Evolutionary conservation across 192 early-diverging fungal genomes (phyloP).

Genomic region (Podila clonocystis): DNA sequence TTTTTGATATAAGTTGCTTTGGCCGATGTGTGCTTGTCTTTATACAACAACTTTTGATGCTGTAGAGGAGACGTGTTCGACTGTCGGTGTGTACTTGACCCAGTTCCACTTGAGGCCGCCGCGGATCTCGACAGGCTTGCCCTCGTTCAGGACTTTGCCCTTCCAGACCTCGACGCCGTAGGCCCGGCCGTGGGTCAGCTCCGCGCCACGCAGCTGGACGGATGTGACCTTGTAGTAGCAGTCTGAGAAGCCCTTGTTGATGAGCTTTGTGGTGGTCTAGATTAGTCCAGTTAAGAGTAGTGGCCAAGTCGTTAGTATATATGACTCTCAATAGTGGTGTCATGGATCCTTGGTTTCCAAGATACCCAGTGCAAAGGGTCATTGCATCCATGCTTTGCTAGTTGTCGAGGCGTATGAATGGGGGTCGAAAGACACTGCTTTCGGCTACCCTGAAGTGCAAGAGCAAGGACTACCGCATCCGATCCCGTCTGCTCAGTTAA

Average conservation of each 20-base stretch:
- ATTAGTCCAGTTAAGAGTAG: background rate
- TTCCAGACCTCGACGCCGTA: conserved; percentile 50
- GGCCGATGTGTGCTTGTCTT: conserved; percentile 7
- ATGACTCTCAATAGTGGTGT: background rate
- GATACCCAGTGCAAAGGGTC: too few relatives aligned
- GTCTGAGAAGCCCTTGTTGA: conserved; percentile 46
- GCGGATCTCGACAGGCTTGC: conserved; percentile 50
- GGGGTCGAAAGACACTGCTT: too few relatives aligned
- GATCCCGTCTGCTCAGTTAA: too few relatives aligned
- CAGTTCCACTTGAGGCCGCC: conserved; percentile 52
- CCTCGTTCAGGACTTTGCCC: conserved; percentile 50
- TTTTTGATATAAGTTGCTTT: too few relatives aligned
- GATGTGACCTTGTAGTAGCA: conserved; percentile 51
- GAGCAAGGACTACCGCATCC: too few relatives aligned
- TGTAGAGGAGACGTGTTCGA: conserved; percentile 30
- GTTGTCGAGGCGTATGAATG: too few relatives aligned
- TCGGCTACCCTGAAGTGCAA: too few relatives aligned
- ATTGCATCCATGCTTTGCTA: too few relatives aligned
- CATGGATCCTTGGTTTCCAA: background rate
- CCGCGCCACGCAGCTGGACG: conserved; percentile 38
- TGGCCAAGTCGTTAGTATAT: background rate
- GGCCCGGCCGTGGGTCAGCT: conserved; percentile 44
- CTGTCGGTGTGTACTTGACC: conserved; percentile 48
- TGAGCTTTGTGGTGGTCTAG: conserved; percentile 47
- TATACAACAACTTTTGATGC: background rate